phyloP scores from a whole-genome alignment of 345 rosid genomes.

The Eucalyptus guilfoylei region DNA sequence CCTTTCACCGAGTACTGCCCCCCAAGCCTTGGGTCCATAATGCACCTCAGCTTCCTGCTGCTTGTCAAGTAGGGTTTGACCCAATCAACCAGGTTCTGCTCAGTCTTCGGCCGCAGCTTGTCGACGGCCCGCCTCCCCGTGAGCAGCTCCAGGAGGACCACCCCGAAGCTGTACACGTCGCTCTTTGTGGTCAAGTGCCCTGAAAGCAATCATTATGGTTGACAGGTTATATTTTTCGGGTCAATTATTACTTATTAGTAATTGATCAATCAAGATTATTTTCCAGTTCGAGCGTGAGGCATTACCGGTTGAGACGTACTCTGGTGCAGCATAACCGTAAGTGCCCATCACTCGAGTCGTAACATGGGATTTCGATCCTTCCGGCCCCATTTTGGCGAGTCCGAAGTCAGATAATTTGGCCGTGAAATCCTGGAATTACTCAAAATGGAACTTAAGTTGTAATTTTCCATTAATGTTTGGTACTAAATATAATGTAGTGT shows the following conservation, averaged over 20 bases:
- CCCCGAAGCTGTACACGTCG: conserved; percentile 87
- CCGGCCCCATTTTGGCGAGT: conserved; percentile 91
- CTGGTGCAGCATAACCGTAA: conserved; percentile 92
- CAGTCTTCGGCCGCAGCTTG: conserved; percentile 49
- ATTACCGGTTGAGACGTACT: conserved; percentile 80
- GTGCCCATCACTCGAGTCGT: conserved; percentile 97
- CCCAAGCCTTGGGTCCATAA: conserved; percentile 65
- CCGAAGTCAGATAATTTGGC: conserved; percentile 90
- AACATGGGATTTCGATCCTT: conserved; percentile 88
- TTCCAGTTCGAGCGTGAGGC: background rate
- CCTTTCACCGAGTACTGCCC: conserved; percentile 87
- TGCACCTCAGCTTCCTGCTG: conserved; percentile 54
- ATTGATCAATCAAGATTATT: background rate
- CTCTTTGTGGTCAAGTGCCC: conserved; percentile 91
- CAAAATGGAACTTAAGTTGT: background rate
- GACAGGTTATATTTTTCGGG: background rate
- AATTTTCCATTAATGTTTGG: background rate
- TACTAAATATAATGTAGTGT: background rate
- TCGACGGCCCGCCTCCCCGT: conserved; percentile 86
- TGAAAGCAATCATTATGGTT: conserved; percentile 4
- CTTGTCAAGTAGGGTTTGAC: conserved; percentile 63
- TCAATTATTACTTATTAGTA: background rate
- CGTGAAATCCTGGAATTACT: conserved; percentile 50
- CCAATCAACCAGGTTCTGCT: conserved; percentile 82
- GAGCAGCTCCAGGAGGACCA: conserved; percentile 68